Conservation (phyloP, 257 asterid genomes). For the Agastache rugosa region DNA sequence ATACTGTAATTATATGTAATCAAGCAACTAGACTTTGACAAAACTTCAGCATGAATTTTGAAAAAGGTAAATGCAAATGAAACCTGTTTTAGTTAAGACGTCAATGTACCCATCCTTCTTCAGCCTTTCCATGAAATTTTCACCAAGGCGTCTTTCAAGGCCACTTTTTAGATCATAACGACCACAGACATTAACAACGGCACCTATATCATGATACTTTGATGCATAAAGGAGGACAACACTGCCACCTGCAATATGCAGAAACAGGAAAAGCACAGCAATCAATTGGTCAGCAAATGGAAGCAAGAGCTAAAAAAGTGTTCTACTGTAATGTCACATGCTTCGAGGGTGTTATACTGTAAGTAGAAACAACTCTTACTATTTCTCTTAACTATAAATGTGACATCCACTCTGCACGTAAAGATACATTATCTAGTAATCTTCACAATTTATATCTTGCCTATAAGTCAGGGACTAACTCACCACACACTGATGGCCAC, state of each 20-base stretch:
- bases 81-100: constrained; percentile 63
- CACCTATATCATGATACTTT: constrained; percentile 67
- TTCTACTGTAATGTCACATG: not conserved
- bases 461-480: no score
- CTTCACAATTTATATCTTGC: no score
- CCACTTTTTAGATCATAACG: constrained; percentile 84
- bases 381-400: no score
- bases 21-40: no score
- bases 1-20: no score
- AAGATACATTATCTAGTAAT: no score
- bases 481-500: not conserved
- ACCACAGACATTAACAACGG: constrained; percentile 79
- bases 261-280: constrained; percentile 25
- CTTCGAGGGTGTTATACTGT: no score
- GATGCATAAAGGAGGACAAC: constrained; percentile 83
- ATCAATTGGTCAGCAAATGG: not conserved
- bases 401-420: no score
- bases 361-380: no score
- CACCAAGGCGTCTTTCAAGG: constrained; percentile 66
- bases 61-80: not conserved
- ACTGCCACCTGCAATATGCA: constrained; percentile 63
- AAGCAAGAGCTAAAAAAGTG: not conserved
- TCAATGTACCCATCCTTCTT: constrained; percentile 77
- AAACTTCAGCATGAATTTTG: not conserved
- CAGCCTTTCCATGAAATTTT: constrained; percentile 57